Evolutionary conservation across 805 yeast species (phyloP), one percentile per base, ranked within the genome.

Genomic region (Wickerhamomyces silvicola): DNA sequence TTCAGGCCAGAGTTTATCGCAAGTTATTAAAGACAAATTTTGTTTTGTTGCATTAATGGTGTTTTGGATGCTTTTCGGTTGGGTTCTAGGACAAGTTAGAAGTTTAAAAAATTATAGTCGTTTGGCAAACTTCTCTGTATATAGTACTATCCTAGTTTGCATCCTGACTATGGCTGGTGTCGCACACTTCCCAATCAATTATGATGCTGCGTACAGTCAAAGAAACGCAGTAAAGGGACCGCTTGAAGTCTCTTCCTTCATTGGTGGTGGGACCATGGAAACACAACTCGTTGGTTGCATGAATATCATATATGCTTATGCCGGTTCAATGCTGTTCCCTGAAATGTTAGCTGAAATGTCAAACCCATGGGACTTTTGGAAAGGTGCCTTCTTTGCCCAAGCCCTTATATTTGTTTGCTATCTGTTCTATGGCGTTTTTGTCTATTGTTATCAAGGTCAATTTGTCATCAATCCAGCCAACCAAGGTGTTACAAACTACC

Each of bases 321-420:
- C 72, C 24, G 75, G 74, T 39, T 68, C 73, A n/a, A 58, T 68
- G 39, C 62, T 67, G 30, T 68, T 66, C 50, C 59, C 65, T 12
- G 71, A 68, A 42, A 58, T 68, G 31, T 54, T 69, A 53, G 64
- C 73, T 9, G 74, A 68, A 46, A 62, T 68, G 70, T 56, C 50
- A 35, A 56, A 65, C 30, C 74, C 74, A 7, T 51, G 52, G 57
- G 73, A 68, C 35, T 68, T 68, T 51, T 57, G 68, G 63, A 64
- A 66, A 46, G 71, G 71, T 27, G 60, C 67, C 63, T 37, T 58
- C 13, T 39, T 52, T 25, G 70, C 72, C 15, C 69, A 68, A 42
- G 13, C 44, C 6, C 48, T 67, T 25, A 67, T 68, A 35, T 52
- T 64, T 40, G 41, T 46, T 19, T 52, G 54, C 16, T 68, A 68